Evolutionary conservation across 2,329 filamentous ascomycete species (phyloP), one percentile per base, ranked within the genome.

Genomic region (Paecilomyces niveus): DNA sequence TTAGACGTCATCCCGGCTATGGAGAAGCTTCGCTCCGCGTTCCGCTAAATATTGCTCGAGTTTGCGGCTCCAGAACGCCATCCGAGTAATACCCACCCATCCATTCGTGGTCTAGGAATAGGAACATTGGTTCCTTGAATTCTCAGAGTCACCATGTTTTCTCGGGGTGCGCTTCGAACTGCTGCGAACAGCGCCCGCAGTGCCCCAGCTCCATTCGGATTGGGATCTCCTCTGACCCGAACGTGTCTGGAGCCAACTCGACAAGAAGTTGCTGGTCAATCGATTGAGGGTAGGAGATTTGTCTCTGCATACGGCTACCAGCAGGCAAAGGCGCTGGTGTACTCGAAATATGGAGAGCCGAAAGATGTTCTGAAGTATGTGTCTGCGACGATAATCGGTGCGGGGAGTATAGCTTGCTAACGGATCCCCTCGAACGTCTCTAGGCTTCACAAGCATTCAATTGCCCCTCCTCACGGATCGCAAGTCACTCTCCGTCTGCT

Each of bases 401-500:
- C 13, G n/a, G 18, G 9, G 3, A 18, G 15, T 9, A 54, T 13
- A 26, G 54, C 18, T 13, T 21, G 29, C 29, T 52, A 55, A 55
- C 33, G 10, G 54, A 50, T 55, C 18, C 21, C 24, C 10, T 6
- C n/a, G n/a, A 29, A 15, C 9, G 31, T 33, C n/a, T 32, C 53
- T 57, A 72, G 76, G 22, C 72, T 81, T 33, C 78, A 81, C 64
- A 76, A 76, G 31, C 76, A 80, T 64, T 80, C 78, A 8, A 78
- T 81, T 57, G 78, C 78, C 5, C 71, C 78, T 8, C 78, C 78
- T 4, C 69, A 78, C 62, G 88, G 89, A 54, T 78, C 83, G 57
- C 78, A 83, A 62, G 78, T 95, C 65, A 92, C 93, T 57, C 80
- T 99, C 60, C 90, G 91, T 73, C 88, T 94, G 67, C 89, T 99